Conservation (phyloP, 306 rosid genomes). For the Pyrus pyrifolia region DNA sequence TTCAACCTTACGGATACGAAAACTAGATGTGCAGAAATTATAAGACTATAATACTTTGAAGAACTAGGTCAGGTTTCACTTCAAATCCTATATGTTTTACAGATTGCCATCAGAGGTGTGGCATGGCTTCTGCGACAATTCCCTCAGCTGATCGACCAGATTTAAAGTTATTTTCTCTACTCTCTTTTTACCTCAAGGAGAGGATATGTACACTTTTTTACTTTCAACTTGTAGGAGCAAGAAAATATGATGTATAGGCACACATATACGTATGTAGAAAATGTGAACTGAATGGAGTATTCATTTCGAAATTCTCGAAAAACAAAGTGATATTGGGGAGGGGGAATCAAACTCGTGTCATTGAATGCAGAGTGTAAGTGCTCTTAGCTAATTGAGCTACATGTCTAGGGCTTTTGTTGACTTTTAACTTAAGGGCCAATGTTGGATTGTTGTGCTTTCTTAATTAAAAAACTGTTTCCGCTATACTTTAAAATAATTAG, state of each 20-base stretch:
- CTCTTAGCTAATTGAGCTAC: too few species aligned
- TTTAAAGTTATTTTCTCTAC: not conserved
- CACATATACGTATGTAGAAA: not conserved
- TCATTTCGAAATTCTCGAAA: too few species aligned
- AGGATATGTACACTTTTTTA: not conserved
- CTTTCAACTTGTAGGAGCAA: not conserved
- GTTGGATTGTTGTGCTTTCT: too few species aligned
- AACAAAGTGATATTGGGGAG: too few species aligned
- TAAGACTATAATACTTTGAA: not conserved
- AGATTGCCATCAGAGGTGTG: conserved; percentile 57
- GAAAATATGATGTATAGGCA: not conserved
- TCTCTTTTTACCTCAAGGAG: not conserved
- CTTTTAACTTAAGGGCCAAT: too few species aligned
- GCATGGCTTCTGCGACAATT: conserved; percentile 80
- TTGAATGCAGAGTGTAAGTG: too few species aligned
- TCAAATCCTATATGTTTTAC: conserved; percentile 10
- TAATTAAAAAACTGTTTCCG: too few species aligned
- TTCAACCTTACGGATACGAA: not conserved
- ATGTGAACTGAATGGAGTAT: not conserved
- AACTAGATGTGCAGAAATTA: not conserved
- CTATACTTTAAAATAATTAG: too few species aligned
- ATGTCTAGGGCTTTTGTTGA: too few species aligned
- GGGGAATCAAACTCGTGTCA: too few species aligned
- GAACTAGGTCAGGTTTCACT: not conserved
- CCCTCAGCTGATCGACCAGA: conserved; percentile 55